Percentiles rank a stretch among this genome's conserved stretches.
Evolutionary conservation across 768 basidiomycete genomes (phyloP).

Genomic region (Amanita rubescens): DNA sequence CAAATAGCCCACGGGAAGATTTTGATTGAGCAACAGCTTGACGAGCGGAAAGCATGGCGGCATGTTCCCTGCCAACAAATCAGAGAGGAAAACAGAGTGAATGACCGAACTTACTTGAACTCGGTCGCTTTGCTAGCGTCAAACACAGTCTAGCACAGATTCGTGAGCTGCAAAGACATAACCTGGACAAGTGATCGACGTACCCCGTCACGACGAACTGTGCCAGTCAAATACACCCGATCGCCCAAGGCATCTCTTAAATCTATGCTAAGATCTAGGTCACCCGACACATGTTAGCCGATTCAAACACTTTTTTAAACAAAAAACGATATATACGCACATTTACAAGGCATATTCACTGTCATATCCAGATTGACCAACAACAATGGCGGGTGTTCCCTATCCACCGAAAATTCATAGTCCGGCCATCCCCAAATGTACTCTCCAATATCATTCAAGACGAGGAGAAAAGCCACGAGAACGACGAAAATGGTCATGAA

Average conservation of each 20-base stretch:
- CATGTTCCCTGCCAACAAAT: slow-evolving; percentile 43
- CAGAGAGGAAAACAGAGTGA: background rate
- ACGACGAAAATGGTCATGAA: slow-evolving; percentile 71
- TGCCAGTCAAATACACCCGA: slow-evolving; percentile 70
- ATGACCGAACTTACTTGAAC: slow-evolving; percentile 40
- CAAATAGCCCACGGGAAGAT: slow-evolving; percentile 67
- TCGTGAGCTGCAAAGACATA: background rate
- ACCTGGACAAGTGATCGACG: slow-evolving; percentile 16
- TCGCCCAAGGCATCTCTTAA: slow-evolving; percentile 93
- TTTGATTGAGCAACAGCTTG: slow-evolving; percentile 70
- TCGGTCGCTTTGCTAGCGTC: slow-evolving; percentile 74
- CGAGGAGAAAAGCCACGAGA: slow-evolving; percentile 59
- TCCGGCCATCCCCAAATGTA: slow-evolving; percentile 93
- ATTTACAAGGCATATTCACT: slow-evolving; percentile 88
- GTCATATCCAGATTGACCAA: slow-evolving; percentile 89
- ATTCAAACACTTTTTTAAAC: background rate
- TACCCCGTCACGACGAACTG: slow-evolving; percentile 81
- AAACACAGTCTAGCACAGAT: slow-evolving; percentile 65
- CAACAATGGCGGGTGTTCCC: slow-evolving; percentile 50
- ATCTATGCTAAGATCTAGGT: slow-evolving; percentile 84
- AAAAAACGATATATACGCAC: slow-evolving; percentile 43
- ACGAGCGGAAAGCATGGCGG: slow-evolving; percentile 54
- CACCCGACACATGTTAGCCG: no score
- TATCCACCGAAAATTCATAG: slow-evolving; percentile 83
- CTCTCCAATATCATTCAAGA: slow-evolving; percentile 86